Evolutionary conservation across 768 basidiomycete species (phyloP).

Genomic region (Phlegmacium glaucopus): DNA sequence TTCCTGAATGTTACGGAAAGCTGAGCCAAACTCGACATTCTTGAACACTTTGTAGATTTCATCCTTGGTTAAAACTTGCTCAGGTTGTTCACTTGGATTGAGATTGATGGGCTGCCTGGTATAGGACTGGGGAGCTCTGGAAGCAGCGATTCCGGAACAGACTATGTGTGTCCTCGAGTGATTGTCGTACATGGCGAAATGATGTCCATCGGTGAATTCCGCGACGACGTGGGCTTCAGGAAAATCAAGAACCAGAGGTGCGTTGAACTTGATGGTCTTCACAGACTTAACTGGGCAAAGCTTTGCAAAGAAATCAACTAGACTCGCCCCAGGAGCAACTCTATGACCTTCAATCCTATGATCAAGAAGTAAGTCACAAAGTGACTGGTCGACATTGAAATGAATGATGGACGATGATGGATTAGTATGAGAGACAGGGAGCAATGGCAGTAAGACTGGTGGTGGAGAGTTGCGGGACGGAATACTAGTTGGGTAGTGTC

Average conservation of each 20-base stretch:
- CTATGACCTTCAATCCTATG: slow-evolving; percentile 23
- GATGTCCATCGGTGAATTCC: slow-evolving; percentile 8
- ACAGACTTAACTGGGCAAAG: slow-evolving; percentile 6
- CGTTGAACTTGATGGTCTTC: slow-evolving; percentile 20
- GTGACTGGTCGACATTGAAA: slow-evolving; percentile 13
- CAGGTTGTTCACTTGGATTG: slow-evolving; percentile 1
- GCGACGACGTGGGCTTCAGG: slow-evolving; percentile 1
- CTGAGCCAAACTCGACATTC: slow-evolving; percentile 20
- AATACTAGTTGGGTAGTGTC: slow-evolving; percentile 20
- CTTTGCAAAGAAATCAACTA: slow-evolving; percentile 20
- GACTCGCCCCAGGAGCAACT: slow-evolving; percentile 23
- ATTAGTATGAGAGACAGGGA: background rate
- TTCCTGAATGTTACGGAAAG: slow-evolving; percentile 23
- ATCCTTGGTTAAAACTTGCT: background rate
- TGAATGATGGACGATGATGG: background rate
- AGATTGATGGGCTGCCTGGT: background rate
- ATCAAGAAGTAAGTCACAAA: slow-evolving; percentile 18
- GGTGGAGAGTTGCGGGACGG: slow-evolving; percentile 6
- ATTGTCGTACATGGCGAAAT: slow-evolving; percentile 4
- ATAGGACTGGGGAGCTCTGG: background rate
- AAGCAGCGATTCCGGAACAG: slow-evolving; percentile 19
- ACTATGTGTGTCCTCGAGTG: slow-evolving; percentile 7
- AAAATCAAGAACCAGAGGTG: slow-evolving; percentile 18
- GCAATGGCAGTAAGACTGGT: no score
- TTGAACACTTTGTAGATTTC: slow-evolving; percentile 18